Conservation (phyloP, 1,284 basidiomycete species). For the Afroboletus lepidellus region DNA sequence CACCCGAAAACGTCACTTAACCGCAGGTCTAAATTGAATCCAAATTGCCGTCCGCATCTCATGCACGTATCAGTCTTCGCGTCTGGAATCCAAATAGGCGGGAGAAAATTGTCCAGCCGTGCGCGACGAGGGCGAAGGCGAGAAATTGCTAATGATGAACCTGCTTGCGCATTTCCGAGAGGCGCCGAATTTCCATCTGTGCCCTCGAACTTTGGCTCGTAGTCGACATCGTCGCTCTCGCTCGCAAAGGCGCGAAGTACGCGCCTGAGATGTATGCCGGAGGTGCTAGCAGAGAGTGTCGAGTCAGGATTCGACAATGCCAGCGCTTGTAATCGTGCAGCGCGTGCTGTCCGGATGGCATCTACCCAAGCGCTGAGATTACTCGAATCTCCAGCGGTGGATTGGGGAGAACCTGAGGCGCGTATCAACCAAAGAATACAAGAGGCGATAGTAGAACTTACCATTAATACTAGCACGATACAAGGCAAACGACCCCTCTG, state of each 20-base stretch:
- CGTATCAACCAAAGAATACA: not conserved
- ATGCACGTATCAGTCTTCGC: conserved; percentile 78
- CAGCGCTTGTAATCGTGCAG: conserved; percentile 62
- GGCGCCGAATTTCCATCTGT: conserved; percentile 14
- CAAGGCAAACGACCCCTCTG: conserved; percentile 74
- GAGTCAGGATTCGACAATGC: conserved; percentile 71
- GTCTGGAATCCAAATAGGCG: conserved; percentile 92
- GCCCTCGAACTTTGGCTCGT: conserved; percentile 16
- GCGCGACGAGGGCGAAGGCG: conserved; percentile 23
- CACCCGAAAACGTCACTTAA: conserved; percentile 31
- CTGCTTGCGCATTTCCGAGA: conserved; percentile 9
- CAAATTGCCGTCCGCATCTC: conserved; percentile 77
- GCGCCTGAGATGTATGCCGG: conserved; percentile 69
- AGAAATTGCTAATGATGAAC: conserved; percentile 22
- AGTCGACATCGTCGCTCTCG: conserved; percentile 19
- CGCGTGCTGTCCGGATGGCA: conserved; percentile 71
- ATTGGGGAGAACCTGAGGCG: conserved; percentile 5
- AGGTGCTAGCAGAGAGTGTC: conserved; percentile 74
- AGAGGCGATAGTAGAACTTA: conserved; percentile 26
- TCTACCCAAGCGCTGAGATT: conserved; percentile 53
- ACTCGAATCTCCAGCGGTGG: conserved; percentile 2
- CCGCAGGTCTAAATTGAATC: conserved; percentile 48
- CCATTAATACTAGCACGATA: conserved; percentile 55
- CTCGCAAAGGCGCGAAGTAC: conserved; percentile 65
- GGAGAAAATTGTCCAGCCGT: conserved; percentile 78